Base-by-base conservation (phyloP, 2,329 filamentous ascomycete genomes). In the Sporothrix luriei region DNA sequence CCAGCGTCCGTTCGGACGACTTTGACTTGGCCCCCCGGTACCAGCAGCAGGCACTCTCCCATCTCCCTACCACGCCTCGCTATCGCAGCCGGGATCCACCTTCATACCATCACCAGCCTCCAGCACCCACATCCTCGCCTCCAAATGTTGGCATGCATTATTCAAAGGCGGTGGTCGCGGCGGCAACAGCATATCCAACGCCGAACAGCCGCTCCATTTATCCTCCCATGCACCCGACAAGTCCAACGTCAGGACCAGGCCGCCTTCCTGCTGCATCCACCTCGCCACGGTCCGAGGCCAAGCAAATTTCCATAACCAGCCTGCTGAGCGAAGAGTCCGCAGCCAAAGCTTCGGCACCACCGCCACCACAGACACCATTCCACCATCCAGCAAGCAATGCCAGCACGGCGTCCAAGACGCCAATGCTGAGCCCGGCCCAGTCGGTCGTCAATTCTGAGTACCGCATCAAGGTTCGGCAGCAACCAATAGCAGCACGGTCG, bases 401-500 rank as follows among this genome's bases (percentile, higher is more conserved):
- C 64, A 57, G 52, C 61, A 40, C 68, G 26, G 68, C 40, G 13
- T 66, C 68, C 19, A 72, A 72, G 64, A 51, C 69, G 43, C 64
- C 68, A 7, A 73, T 74, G 49, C 69, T 65, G 19, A 72, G 67
- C 21, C 71, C 72, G 0, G 62, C 70, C 1, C 64, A 61, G 7
- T 67, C 70, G 10, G 59, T 48, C 2, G 14, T 54, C 48, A 55
- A 69, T 11, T 73, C 74, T 0, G 78, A 78, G 33, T 84, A 83
- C 74, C 78, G 75, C 49, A 84, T 92, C 69, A 81, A 78, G 57
- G 87, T 94, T 72, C 88, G 92, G 65, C 92, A 95, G 78, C 91
- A 94, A 75, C 92, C 92, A 10, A 83, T 88, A 21, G 91, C 91
- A 0, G 92, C 92, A 68, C 85, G 92, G 74, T 91, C 91, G 54